These are phyloP conservation scores for Dactylellina haptotyla DNA, from an alignment of 2,329 filamentous ascomycete species.

Conservation along the genomic window DNA sequence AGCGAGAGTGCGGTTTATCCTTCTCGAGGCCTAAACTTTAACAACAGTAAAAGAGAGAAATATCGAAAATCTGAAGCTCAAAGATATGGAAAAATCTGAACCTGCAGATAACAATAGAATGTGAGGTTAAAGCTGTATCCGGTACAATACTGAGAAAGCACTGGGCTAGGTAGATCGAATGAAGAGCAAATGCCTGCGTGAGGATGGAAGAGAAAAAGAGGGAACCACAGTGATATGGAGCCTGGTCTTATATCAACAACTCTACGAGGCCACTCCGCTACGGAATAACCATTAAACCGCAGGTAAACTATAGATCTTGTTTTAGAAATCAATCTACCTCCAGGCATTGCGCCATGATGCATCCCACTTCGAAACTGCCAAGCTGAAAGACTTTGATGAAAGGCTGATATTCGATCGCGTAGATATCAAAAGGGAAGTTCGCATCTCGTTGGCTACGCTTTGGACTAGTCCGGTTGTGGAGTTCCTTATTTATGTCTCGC, in stretches of 20 bases:
- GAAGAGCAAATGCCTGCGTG: constrained; percentile 7
- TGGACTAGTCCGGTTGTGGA: background rate
- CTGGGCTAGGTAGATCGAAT: constrained; percentile 3
- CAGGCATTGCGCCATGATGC: background rate
- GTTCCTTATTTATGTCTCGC: constrained; percentile 8
- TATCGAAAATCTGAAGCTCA: background rate
- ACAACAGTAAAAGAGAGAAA: background rate
- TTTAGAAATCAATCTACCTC: background rate
- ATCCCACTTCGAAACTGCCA: constrained; percentile 23
- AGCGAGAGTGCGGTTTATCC: background rate
- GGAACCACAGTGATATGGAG: background rate
- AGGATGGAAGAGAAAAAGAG: background rate
- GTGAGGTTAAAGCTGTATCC: constrained; percentile 6
- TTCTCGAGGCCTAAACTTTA: background rate
- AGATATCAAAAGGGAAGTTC: constrained; percentile 10
- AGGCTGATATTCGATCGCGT: constrained; percentile 17
- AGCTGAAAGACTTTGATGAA: constrained; percentile 6
- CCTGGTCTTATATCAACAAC: background rate
- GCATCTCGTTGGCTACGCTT: background rate
- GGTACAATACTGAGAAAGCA: constrained; percentile 9
- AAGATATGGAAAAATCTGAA: constrained; percentile 1
- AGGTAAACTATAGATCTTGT: background rate
- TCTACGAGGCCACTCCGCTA: background rate
- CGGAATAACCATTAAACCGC: too few relatives aligned
- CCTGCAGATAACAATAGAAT: constrained; percentile 11